These are phyloP conservation scores for Monilinia fructicola DNA, from an alignment of 2,329 filamentous ascomycete species.

Conservation along the genomic window DNA sequence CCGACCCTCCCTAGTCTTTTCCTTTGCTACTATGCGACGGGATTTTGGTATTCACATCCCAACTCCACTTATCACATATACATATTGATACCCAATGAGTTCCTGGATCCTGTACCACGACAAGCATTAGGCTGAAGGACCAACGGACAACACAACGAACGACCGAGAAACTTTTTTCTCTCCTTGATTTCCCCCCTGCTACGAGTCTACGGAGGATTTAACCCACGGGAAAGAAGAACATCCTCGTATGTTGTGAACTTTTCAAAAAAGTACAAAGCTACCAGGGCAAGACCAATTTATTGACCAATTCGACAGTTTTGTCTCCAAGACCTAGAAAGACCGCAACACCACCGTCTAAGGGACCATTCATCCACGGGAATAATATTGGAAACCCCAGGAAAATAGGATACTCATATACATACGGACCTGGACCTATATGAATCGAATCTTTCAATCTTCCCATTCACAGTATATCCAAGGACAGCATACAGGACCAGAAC, in stretches of 20 bases:
- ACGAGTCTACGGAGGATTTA: constrained; percentile 8
- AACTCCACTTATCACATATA: constrained; percentile 23
- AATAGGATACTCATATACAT: not conserved
- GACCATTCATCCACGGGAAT: not conserved
- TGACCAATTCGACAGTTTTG: constrained; percentile 16
- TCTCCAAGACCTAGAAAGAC: constrained; percentile 8
- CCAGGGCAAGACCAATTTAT: constrained; percentile 13
- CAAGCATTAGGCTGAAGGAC: constrained; percentile 16
- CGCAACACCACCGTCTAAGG: not conserved
- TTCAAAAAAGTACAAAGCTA: constrained; percentile 20
- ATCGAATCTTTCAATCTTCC: not conserved
- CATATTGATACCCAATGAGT: constrained; percentile 23
- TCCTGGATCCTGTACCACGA: constrained; percentile 14
- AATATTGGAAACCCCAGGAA: constrained; percentile 4
- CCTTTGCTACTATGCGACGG: constrained; percentile 7
- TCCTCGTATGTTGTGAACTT: constrained; percentile 16
- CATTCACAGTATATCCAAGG: not conserved
- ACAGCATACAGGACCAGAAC: constrained; percentile 9
- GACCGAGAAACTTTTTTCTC: constrained; percentile 6
- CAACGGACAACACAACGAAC: constrained; percentile 10
- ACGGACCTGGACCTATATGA: constrained; percentile 1
- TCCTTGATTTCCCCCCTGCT: constrained; percentile 6
- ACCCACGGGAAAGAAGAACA: constrained; percentile 13
- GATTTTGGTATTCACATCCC: constrained; percentile 18
- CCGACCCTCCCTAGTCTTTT: not conserved